These are phyloP conservation scores for Pistacia integerrima DNA, from an alignment of 345 rosid genomes.

Conservation along the genomic window DNA sequence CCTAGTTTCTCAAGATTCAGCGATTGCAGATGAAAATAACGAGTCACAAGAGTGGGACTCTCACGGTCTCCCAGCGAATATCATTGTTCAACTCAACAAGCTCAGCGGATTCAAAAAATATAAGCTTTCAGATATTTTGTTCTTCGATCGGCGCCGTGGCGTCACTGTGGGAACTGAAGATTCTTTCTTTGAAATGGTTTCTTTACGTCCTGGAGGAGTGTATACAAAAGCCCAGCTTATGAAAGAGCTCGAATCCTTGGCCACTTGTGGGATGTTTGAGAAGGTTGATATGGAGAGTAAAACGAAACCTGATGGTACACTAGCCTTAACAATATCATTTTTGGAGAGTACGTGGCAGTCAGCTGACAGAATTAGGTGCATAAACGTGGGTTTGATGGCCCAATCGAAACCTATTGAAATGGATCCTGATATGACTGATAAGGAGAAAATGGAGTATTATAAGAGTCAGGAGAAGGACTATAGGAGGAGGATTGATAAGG, in stretches of 20 bases:
- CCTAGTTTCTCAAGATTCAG: slow-evolving; percentile 49
- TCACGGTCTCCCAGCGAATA: slow-evolving; percentile 90
- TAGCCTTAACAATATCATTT: slow-evolving; percentile 66
- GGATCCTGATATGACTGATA: slow-evolving; percentile 96
- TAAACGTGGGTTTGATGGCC: slow-evolving; percentile 83
- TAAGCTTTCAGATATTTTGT: slow-evolving; percentile 77
- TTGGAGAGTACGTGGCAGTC: slow-evolving; percentile 93
- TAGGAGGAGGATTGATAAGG: slow-evolving; percentile 74
- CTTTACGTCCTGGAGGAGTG: slow-evolving; percentile 75
- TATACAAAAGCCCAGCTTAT: slow-evolving; percentile 81
- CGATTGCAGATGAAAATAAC: slow-evolving; percentile 72
- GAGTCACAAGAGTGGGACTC: slow-evolving; percentile 81
- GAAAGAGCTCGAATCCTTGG: slow-evolving; percentile 87
- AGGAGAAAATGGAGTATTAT: slow-evolving; percentile 88
- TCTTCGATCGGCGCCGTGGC: slow-evolving; percentile 66
- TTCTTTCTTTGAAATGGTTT: slow-evolving; percentile 97
- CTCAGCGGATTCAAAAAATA: slow-evolving; percentile 87
- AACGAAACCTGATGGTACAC: slow-evolving; percentile 80
- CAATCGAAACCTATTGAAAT: slow-evolving; percentile 85
- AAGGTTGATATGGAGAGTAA: slow-evolving; percentile 88
- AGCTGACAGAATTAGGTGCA: slow-evolving; percentile 82
- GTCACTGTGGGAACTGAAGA: slow-evolving; percentile 78
- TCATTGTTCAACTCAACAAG: slow-evolving; percentile 73
- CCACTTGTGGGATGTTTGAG: slow-evolving; percentile 99
- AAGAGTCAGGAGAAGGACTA: slow-evolving; percentile 88